phyloP scores from a whole-genome alignment of 75 land plant genomes.

The Picea sitchensis region DNA sequence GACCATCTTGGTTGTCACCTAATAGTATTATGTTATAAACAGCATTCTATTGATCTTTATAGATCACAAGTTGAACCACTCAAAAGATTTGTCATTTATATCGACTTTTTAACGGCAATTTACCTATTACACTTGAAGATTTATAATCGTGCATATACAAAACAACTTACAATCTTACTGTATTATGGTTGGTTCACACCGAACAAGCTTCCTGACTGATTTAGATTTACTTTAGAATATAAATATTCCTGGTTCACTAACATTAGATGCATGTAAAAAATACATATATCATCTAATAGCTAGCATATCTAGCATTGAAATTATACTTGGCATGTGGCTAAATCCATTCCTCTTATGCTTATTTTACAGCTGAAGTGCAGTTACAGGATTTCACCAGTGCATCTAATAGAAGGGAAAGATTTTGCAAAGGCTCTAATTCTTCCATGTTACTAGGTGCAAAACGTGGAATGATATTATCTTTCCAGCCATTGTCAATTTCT shows the following conservation, averaged over 20 bases:
- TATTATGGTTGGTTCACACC: no score
- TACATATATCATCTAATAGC: background rate
- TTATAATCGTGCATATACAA: background rate
- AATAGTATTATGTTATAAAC: no score
- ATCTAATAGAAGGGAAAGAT: background rate
- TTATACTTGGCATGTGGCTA: background rate
- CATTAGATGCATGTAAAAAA: no score
- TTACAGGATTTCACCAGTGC: background rate
- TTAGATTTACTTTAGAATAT: no score
- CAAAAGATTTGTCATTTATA: no score
- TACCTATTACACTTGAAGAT: no score
- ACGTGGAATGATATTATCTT: conserved; percentile 20
- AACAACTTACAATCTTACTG: background rate
- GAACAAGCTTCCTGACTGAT: no score
- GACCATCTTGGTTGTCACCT: no score
- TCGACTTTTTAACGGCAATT: no score
- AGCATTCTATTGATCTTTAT: no score
- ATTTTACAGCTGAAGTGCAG: background rate
- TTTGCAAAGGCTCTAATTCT: background rate
- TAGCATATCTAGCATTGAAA: background rate
- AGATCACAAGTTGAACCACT: no score
- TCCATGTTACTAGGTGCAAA: background rate
- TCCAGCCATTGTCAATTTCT: conserved; percentile 15
- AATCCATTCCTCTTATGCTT: background rate
- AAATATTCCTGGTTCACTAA: no score